Percentiles rank a stretch among this genome's conserved stretches.
Evolutionary conservation across 805 yeast species (phyloP).

Genomic region (Yamadazyma olivae): DNA sequence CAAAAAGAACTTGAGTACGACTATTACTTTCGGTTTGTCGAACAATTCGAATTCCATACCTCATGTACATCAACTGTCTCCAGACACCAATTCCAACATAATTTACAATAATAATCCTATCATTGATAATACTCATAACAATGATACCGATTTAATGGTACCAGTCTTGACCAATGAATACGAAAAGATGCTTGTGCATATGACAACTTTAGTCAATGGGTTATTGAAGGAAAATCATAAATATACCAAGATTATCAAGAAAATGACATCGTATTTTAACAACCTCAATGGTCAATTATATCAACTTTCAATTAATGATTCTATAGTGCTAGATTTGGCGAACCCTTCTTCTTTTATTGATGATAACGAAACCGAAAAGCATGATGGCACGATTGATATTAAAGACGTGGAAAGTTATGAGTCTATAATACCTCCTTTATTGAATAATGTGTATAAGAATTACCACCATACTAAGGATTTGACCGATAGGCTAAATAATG

Average conservation of each 20-base stretch:
- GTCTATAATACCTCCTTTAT: slow-evolving; percentile 29
- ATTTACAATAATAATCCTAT: slow-evolving; percentile 32
- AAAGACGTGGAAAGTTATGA: slow-evolving; percentile 38
- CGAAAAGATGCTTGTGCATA: slow-evolving; percentile 29
- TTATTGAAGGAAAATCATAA: slow-evolving; percentile 35
- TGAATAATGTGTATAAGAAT: slow-evolving; percentile 31
- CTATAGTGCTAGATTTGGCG: slow-evolving; percentile 13
- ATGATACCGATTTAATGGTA: slow-evolving; percentile 10
- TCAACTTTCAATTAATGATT: slow-evolving; percentile 3
- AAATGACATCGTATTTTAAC: slow-evolving; percentile 24
- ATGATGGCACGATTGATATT: slow-evolving; percentile 7
- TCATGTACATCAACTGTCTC: not conserved
- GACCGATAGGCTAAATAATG: slow-evolving; percentile 7
- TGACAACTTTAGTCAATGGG: slow-evolving; percentile 33
- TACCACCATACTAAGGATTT: slow-evolving; percentile 27
- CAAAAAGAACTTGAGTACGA: slow-evolving; percentile 28
- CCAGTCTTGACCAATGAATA: slow-evolving; percentile 23
- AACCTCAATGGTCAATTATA: slow-evolving; percentile 25
- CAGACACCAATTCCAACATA: slow-evolving; percentile 18
- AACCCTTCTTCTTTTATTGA: slow-evolving; percentile 27
- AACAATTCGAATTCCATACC: not conserved
- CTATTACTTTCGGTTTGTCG: slow-evolving; percentile 2
- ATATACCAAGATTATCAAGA: slow-evolving; percentile 28
- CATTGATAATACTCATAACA: slow-evolving; percentile 15
- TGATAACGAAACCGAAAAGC: not conserved